Evolutionary conservation across 2,329 filamentous ascomycete species (phyloP).

Genomic region (Penicillium janthinellum): DNA sequence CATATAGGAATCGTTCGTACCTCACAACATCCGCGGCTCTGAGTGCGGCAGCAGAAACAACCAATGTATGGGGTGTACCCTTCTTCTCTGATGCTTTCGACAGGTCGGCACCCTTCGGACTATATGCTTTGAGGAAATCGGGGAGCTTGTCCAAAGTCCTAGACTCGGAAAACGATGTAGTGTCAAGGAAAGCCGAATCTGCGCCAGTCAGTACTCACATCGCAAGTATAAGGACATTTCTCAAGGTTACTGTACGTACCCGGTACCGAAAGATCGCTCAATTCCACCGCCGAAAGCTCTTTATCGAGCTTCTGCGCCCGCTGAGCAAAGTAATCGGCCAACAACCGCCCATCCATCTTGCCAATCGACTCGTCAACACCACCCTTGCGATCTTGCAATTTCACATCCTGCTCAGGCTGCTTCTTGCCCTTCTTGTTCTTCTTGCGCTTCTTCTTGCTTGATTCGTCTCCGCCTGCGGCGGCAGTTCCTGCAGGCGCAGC

Average conservation of each 20-base stretch:
- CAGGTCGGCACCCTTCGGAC: constrained; percentile 60
- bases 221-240: not conserved
- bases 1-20: constrained; percentile 43
- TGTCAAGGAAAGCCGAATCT: constrained; percentile 78
- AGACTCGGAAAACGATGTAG: constrained; percentile 69
- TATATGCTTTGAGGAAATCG: constrained; percentile 69
- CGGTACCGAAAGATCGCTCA: constrained; percentile 78
- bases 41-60: constrained; percentile 82
- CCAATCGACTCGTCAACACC: constrained; percentile 79
- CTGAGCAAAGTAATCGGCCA: constrained; percentile 84
- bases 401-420: constrained; percentile 30
- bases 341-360: constrained; percentile 77
- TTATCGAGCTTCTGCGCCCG: constrained; percentile 75
- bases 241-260: constrained; percentile 53
- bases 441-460: constrained; percentile 39
- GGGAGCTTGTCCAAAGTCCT: constrained; percentile 74
- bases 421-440: constrained; percentile 29
- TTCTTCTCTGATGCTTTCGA: constrained; percentile 67
- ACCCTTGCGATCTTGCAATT: constrained; percentile 61
- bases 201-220: constrained; percentile 7
- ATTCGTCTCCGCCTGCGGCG: constrained; percentile 26
- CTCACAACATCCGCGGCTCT: constrained; percentile 82
- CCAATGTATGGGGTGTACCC: constrained; percentile 79
- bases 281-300: constrained; percentile 79
- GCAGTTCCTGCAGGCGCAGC: constrained; percentile 19